phyloP scores from a whole-genome alignment of 192 early-diverging fungal species.

The Coemansia sp. region DNA sequence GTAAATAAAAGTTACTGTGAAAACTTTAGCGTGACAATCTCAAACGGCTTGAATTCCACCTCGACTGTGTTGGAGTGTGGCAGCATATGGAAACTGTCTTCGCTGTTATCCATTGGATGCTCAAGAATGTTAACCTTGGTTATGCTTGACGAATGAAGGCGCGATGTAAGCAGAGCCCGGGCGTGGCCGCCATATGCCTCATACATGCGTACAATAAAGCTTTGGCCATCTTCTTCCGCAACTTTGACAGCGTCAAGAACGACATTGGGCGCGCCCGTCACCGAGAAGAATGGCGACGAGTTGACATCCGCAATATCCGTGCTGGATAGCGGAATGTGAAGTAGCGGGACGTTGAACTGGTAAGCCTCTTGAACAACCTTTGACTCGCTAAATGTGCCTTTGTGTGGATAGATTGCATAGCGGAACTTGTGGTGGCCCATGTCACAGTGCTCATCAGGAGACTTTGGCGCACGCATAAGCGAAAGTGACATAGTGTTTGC shows the following conservation, averaged over 20 bases:
- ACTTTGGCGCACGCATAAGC: conserved; percentile 82
- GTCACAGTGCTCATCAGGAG: conserved; percentile 55
- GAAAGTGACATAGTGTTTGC: conserved; percentile 79
- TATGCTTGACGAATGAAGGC: conserved; percentile 27
- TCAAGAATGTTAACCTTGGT: conserved; percentile 77
- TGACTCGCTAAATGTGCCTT: conserved; percentile 76
- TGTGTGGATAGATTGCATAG: conserved; percentile 89
- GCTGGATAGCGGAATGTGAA: conserved; percentile 27
- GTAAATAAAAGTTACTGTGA: conserved; percentile 3
- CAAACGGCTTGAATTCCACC: conserved; percentile 60
- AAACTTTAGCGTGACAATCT: conserved; percentile 62
- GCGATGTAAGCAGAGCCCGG: conserved; percentile 14
- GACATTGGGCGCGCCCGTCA: conserved; percentile 59
- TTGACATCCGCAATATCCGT: background rate
- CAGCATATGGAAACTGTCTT: conserved; percentile 33
- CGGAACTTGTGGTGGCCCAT: conserved; percentile 73
- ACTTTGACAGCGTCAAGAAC: conserved; percentile 89
- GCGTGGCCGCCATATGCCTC: conserved; percentile 85
- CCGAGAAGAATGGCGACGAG: conserved; percentile 23
- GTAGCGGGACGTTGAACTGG: conserved; percentile 82
- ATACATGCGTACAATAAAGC: conserved; percentile 77
- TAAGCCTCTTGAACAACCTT: conserved; percentile 84
- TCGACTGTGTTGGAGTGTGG: conserved; percentile 29
- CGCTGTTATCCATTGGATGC: conserved; percentile 52
- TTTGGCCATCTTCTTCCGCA: conserved; percentile 70